Percentiles rank a stretch among this genome's conserved stretches.
phyloP scores from a whole-genome alignment of 805 yeast genomes.

The Phaffomyces thermotolerans region DNA sequence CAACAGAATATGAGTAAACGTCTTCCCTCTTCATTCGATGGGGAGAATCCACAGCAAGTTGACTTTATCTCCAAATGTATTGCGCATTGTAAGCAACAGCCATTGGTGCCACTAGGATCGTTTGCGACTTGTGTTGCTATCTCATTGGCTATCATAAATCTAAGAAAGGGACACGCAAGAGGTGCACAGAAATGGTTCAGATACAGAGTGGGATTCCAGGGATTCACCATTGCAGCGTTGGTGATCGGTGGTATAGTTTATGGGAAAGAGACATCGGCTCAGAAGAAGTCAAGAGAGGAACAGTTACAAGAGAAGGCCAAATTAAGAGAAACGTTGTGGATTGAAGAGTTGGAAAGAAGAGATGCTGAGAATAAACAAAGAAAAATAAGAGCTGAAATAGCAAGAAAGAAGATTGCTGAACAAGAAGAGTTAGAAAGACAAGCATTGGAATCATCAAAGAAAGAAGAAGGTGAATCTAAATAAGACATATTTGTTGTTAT shows the following conservation, averaged over 20 bases:
- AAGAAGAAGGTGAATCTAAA: no score
- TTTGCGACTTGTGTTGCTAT: conserved; percentile 78
- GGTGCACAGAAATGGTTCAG: conserved; percentile 83
- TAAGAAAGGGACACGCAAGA: conserved; percentile 61
- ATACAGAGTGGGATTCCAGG: conserved; percentile 85
- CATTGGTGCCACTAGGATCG: conserved; percentile 81
- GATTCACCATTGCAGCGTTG: conserved; percentile 72
- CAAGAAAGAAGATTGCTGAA: conserved; percentile 38
- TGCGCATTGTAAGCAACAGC: conserved; percentile 72
- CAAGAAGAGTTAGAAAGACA: conserved; percentile 30
- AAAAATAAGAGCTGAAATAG: conserved; percentile 58
- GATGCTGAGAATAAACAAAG: conserved; percentile 67
- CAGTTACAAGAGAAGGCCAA: conserved; percentile 70
- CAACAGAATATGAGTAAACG: conserved; percentile 22
- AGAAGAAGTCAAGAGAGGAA: conserved; percentile 53
- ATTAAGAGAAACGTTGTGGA: conserved; percentile 80
- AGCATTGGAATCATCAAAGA: not conserved
- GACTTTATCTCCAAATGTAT: conserved; percentile 50
- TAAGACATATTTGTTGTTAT: no score
- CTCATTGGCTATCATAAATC: conserved; percentile 65
- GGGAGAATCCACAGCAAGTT: conserved; percentile 22
- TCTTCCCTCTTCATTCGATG: conserved; percentile 31
- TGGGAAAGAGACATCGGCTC: conserved; percentile 42
- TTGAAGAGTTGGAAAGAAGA: conserved; percentile 82
- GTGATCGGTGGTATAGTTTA: conserved; percentile 71